phyloP scores from a whole-genome alignment of 2,329 filamentous ascomycete species.

The Hypoxylon rubiginosum region DNA sequence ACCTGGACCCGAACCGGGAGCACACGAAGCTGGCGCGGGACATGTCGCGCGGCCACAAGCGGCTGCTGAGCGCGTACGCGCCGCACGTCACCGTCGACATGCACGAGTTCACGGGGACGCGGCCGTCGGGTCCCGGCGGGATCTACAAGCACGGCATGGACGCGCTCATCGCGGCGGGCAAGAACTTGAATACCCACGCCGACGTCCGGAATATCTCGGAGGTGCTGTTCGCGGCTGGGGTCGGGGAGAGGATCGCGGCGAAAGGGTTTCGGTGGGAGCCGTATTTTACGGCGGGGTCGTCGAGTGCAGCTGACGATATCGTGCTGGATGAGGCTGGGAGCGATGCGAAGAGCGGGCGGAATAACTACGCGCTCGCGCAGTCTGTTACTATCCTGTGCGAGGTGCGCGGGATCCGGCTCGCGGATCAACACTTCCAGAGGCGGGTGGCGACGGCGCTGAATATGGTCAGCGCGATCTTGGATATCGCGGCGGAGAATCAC shows the following conservation, averaged over 20 bases:
- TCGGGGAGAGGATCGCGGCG: constrained; percentile 46
- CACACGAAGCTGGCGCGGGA: constrained; percentile 50
- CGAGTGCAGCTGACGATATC: constrained; percentile 27
- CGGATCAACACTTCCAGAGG: constrained; percentile 48
- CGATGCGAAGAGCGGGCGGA: constrained; percentile 45
- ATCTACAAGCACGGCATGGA: constrained; percentile 51
- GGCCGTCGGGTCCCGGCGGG: constrained; percentile 39
- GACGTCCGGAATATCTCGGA: constrained; percentile 50
- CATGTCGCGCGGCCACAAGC: constrained; percentile 51
- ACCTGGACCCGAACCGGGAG: constrained; percentile 49
- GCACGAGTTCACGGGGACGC: constrained; percentile 52
- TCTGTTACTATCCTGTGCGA: constrained; percentile 46
- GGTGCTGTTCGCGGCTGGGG: constrained; percentile 46
- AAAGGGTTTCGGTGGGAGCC: constrained; percentile 52
- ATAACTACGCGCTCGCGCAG: constrained; percentile 46
- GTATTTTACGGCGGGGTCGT: constrained; percentile 50
- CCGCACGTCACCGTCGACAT: constrained; percentile 53
- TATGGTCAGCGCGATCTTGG: constrained; percentile 46
- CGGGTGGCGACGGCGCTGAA: constrained; percentile 46
- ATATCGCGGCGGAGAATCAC: constrained; percentile 44
- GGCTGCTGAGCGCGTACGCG: constrained; percentile 47
- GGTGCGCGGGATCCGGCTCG: constrained; percentile 46
- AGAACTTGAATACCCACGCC: constrained; percentile 50
- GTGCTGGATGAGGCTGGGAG: constrained; percentile 46
- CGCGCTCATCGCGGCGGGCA: constrained; percentile 48